These are phyloP conservation scores for Xylaria polymorpha DNA, from an alignment of 2,329 filamentous ascomycete species.

Conservation along the genomic window DNA sequence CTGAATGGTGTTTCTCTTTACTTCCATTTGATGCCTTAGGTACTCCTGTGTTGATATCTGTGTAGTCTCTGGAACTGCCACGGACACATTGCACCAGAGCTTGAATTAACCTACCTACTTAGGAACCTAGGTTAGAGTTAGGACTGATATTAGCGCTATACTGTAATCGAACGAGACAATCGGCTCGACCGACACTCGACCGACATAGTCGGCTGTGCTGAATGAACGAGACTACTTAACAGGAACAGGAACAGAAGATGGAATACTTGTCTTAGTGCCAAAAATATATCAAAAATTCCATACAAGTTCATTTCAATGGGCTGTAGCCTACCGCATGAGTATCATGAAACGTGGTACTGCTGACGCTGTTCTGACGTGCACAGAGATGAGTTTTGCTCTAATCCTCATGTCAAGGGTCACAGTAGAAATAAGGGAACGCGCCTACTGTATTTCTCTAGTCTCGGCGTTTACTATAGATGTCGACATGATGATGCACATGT, in stretches of 20 bases:
- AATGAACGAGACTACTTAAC: neutral
- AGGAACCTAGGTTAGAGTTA: neutral
- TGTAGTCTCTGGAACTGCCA: neutral
- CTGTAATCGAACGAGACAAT: constrained; percentile 1
- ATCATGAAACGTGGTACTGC: constrained; percentile 28
- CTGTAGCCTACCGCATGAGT: constrained; percentile 25
- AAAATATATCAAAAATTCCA: constrained; percentile 16
- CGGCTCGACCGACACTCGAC: neutral
- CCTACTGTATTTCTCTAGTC: neutral
- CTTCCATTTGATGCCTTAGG: neutral
- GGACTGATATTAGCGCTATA: neutral
- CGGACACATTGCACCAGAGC: neutral
- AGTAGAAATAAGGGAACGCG: neutral
- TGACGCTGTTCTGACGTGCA: constrained; percentile 13
- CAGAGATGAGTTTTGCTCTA: constrained; percentile 1
- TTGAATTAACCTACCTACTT: neutral
- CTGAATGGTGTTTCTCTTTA: neutral
- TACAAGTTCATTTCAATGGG: constrained; percentile 17
- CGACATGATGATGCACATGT: neutral
- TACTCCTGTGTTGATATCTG: neutral
- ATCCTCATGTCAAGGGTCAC: constrained; percentile 6
- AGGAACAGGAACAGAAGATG: neutral
- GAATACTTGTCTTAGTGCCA: constrained; percentile 7
- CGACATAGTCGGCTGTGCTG: neutral
- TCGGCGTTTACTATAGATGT: neutral